Base-by-base conservation (phyloP, 495 filamentous ascomycete genomes). In the Paragyromitra xinjiangensis region DNA sequence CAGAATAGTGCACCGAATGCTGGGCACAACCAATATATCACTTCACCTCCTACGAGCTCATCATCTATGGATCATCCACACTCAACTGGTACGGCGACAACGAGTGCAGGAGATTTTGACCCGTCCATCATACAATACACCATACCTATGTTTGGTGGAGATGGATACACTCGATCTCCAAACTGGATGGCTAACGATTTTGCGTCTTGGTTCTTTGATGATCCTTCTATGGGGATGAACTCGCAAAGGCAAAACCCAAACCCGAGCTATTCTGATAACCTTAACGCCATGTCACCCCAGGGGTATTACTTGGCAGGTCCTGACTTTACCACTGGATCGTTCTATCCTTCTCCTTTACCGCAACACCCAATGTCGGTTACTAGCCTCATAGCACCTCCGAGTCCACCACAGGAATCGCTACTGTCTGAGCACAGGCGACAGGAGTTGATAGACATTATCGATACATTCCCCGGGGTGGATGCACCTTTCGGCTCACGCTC, bases 131-230 rank as follows among this genome's bases (percentile, higher is more conserved):
- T 88, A 75, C 86, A 88, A 44, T 91, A 89, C 80, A 89, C 91
- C 9, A 91, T 95, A 79, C 93, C 94, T 7, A 90, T 96, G 34
- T 97, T 96, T 83, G 93, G 92, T 14, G 90, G 87, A 42, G 93
- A 97, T 69, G 90, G 89, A 75, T 89, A 71, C 86, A 93, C 91
- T 75, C 91, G 94, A 62, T 97, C 94, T 5, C 94, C 95, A 11
- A 94, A 89, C 59, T 91, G 91, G 19, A 93, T 97, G 85, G 91
- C 93, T 7, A 95, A 97, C 79, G 94, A 97, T 82, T 97, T 97
- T 83, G 90, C 95, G 42, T 92, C 92, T 19, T 97, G 92, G 87
- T 85, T 98, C 26, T 97, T 98, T 85, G 95, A 92, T 81, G 92
- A 81, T 34, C 71, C 83, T 70, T 74, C 78, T 26, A 70, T 73